A percentile compares a stretch with the other conserved stretches of the same genome.
These are phyloP conservation scores for Ophiostoma quercus DNA, from an alignment of 2,329 filamentous ascomycete genomes.

Conservation along the genomic window DNA sequence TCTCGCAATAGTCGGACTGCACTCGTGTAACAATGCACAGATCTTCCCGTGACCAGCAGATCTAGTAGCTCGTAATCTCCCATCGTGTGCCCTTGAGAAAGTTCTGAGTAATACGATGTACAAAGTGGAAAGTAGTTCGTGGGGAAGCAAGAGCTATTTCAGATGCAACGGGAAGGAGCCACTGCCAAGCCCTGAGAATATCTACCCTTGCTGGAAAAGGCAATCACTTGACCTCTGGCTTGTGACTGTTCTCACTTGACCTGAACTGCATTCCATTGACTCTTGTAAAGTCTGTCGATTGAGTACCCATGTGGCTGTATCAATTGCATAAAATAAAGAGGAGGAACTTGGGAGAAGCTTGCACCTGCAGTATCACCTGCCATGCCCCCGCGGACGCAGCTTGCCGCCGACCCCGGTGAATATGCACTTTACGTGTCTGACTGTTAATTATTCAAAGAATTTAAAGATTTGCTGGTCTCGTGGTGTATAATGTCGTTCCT, in stretches of 20 bases:
- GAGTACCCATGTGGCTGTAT: background rate
- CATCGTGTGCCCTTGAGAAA: background rate
- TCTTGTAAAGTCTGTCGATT: background rate
- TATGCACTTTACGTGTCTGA: background rate
- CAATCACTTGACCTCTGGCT: slow-evolving; percentile 7
- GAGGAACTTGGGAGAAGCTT: background rate
- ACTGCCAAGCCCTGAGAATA: background rate
- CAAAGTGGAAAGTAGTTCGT: background rate
- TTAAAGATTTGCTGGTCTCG: background rate
- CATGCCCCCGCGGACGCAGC: background rate
- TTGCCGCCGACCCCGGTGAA: background rate
- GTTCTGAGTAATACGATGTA: no score
- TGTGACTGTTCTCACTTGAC: slow-evolving; percentile 8
- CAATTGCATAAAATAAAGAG: no score
- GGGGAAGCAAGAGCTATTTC: background rate
- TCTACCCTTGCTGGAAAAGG: background rate
- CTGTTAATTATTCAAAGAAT: background rate
- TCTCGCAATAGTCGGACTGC: background rate
- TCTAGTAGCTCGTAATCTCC: background rate
- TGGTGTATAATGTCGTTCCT: background rate
- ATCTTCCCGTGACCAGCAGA: background rate
- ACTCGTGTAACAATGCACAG: background rate
- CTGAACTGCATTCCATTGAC: background rate
- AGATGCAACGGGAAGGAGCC: background rate
- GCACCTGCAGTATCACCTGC: background rate